Conservation (phyloP, 495 filamentous ascomycete genomes). For the Tuber magnatum region DNA sequence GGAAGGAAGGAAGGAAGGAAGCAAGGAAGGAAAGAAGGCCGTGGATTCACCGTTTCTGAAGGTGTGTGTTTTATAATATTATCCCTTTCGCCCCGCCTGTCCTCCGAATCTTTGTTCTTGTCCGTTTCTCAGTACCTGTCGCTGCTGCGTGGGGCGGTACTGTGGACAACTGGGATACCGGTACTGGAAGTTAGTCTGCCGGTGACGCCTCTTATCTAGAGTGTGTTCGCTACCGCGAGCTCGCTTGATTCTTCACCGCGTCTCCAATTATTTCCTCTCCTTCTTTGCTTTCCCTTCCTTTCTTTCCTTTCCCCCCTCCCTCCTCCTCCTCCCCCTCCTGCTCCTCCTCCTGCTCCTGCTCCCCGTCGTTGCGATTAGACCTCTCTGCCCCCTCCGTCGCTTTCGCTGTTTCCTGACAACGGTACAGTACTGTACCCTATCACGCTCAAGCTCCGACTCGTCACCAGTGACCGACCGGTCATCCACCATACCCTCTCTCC, state of each 20-base stretch:
- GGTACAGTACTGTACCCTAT: background rate
- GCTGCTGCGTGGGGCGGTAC: background rate
- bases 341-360: background rate
- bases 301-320: background rate
- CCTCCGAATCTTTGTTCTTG: background rate
- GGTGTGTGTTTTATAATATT: background rate
- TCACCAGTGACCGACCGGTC: background rate
- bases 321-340: slow-evolving; percentile 5
- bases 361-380: background rate
- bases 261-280: slow-evolving; percentile 16
- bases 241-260: slow-evolving; percentile 12
- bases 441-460: background rate
- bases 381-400: slow-evolving; percentile 16
- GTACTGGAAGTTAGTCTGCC: background rate
- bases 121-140: background rate
- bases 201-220: background rate
- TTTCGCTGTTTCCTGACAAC: slow-evolving; percentile 12
- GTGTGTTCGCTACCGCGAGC: background rate
- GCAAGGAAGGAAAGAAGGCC: slow-evolving; percentile 1
- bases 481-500: slow-evolving; percentile 11
- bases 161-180: background rate
- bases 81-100: background rate
- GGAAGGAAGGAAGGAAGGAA: background rate
- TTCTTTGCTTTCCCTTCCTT: slow-evolving; percentile 4
- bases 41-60: background rate